Percentiles rank a stretch among this genome's conserved stretches.
These are phyloP conservation scores for Neospora caninum DNA, from an alignment of 169 alveolate genomes.

Conservation along the genomic window DNA sequence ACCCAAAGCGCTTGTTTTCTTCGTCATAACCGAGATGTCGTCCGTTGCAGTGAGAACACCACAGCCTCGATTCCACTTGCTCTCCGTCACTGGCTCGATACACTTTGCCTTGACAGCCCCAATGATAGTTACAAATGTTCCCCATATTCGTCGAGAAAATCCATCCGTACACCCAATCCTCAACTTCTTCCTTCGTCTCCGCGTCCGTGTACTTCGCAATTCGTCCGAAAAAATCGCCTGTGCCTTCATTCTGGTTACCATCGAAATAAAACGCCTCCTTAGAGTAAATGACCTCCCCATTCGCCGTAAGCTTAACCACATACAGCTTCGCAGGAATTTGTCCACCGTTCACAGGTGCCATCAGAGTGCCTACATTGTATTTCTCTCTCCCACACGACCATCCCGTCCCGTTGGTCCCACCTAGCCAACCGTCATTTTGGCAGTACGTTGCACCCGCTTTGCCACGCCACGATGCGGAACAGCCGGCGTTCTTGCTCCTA, in stretches of 20 bases:
- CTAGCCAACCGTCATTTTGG: slow-evolving; percentile 20
- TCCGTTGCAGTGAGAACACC: slow-evolving; percentile 32
- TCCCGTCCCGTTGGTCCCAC: slow-evolving; percentile 11
- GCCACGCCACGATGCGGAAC: not conserved
- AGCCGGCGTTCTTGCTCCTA: not conserved
- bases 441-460: not conserved
- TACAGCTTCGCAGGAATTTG: slow-evolving; percentile 1
- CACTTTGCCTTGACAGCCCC: slow-evolving; percentile 23
- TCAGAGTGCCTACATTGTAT: slow-evolving; percentile 7
- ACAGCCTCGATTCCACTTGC: not conserved
- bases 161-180: slow-evolving; percentile 17
- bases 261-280: slow-evolving; percentile 13
- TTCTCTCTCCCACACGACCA: slow-evolving; percentile 4
- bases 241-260: not conserved
- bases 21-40: not conserved
- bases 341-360: not conserved
- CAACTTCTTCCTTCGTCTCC: not conserved
- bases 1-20: not conserved
- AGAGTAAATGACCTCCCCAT: not conserved
- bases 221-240: not conserved
- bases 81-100: not conserved
- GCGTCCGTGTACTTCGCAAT: not conserved
- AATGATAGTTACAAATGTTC: slow-evolving; percentile 21
- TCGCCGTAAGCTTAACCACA: not conserved
- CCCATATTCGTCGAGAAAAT: not conserved